Base-by-base conservation (phyloP, 495 filamentous ascomycete genomes). In the Thermothielavioides terrestris region DNA sequence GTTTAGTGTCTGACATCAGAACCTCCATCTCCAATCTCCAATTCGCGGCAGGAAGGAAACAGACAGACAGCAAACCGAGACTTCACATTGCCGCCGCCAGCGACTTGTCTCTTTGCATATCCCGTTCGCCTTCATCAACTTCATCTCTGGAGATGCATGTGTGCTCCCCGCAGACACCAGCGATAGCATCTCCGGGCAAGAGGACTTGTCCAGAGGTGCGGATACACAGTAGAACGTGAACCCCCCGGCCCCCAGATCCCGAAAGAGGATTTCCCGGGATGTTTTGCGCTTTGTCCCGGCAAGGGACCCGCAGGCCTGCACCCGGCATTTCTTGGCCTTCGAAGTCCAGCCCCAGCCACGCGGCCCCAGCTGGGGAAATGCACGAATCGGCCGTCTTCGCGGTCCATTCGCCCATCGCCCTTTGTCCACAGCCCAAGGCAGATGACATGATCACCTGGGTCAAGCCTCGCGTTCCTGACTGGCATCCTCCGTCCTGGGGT, bases 211-310 rank as follows among this genome's bases (percentile, higher is more conserved):
- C n/a, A n/a, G 22, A 30, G 36, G 35, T 49, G 21, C 37, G 23
- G 20, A 7, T 10, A 28, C 3, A 21, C 21, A 42, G n/a, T n/a
- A n/a, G n/a, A n/a, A n/a, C n/a, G n/a, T n/a, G n/a, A n/a, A n/a
- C 10, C 30, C 32, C 17, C 18, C 28, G 10, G 4, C 7, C 1
- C 11, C 30, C 5, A 34, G 27, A 14, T 30, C 22, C 48, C 39
- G 42, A 54, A 59, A 63, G 57, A 55, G 54, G 56, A 63, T 60
- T 63, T 63, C 52, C 57, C 60, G 60, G 60, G 60, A 55, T 46
- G 51, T 12, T 38, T 5, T 53, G 42, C 50, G 43, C 32, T 51
- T 49, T 50, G 53, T 50, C 53, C 47, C 53, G 47, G 42, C 48
- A 48, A 32, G 23, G 31, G 49, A 21, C 46, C 48, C 49, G 36